A percentile compares a stretch with the other conserved stretches of the same genome.
phyloP scores from a whole-genome alignment of 2,329 filamentous ascomycete species.

The Dendrostoma leiphaemia region DNA sequence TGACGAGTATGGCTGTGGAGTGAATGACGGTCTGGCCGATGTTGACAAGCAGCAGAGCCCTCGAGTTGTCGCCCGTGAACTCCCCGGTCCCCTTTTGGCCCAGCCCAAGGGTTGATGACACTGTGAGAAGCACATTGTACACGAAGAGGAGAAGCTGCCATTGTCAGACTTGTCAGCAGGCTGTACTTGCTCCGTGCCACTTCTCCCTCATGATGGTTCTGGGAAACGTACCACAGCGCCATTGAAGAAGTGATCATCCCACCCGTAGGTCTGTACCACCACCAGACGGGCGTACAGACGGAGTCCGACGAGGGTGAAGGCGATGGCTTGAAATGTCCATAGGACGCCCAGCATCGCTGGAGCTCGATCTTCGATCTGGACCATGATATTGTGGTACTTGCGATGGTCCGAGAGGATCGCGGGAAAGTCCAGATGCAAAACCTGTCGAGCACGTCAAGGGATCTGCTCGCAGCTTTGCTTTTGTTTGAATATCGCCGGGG shows the following conservation, averaged over 20 bases:
- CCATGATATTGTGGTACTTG: neutral
- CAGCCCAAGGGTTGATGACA: constrained; percentile 5
- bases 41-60: constrained; percentile 1
- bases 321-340: constrained; percentile 14
- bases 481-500: neutral
- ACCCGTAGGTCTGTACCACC: constrained; percentile 13
- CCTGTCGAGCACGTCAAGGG: neutral
- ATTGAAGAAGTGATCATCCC: constrained; percentile 16
- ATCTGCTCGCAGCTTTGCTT: neutral
- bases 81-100: neutral
- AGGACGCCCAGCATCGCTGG: constrained; percentile 8
- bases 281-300: constrained; percentile 14
- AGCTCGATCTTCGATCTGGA: neutral
- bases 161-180: neutral
- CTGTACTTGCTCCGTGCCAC: neutral
- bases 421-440: neutral
- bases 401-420: neutral
- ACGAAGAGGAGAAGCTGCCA: constrained; percentile 1
- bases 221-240: constrained; percentile 5
- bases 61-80: neutral
- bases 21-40: constrained; percentile 3
- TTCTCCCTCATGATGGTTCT: neutral
- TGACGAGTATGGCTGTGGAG: constrained; percentile 3
- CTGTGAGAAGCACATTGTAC: constrained; percentile 6
- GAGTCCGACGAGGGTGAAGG: constrained; percentile 13